These are phyloP conservation scores for Moniliella sp. DNA, from an alignment of 1,284 basidiomycete species.

Conservation along the genomic window DNA sequence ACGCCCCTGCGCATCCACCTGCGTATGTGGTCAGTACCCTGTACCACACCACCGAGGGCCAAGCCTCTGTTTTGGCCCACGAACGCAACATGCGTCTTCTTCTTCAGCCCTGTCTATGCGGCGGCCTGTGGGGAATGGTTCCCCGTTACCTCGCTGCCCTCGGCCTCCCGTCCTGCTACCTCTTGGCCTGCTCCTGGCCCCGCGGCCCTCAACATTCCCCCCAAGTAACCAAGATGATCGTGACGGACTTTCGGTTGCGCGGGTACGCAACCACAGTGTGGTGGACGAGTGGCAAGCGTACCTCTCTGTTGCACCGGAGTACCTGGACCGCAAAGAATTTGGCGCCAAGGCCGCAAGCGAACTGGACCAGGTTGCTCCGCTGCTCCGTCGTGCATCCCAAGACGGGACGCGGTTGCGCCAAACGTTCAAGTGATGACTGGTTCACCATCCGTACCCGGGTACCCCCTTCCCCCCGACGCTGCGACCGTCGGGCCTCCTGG, in stretches of 20 bases:
- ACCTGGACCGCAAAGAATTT: background rate
- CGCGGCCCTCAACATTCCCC: too few species aligned
- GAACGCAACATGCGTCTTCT: constrained; percentile 26
- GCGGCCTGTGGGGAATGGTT: background rate
- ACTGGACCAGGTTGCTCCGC: background rate
- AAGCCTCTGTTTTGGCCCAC: constrained; percentile 11
- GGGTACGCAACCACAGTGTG: constrained; percentile 17
- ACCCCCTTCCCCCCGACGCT: too few species aligned
- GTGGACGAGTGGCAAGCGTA: constrained; percentile 27
- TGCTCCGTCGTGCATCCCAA: too few species aligned
- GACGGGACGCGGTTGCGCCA: background rate
- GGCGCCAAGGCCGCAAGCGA: background rate
- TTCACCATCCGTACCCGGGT: too few species aligned
- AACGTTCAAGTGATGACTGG: background rate
- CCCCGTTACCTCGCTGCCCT: too few species aligned
- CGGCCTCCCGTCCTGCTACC: too few species aligned
- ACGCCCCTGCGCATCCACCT: too few species aligned
- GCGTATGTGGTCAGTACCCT: constrained; percentile 21
- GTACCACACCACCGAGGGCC: constrained; percentile 5
- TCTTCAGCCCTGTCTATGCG: constrained; percentile 6
- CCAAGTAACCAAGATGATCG: too few species aligned
- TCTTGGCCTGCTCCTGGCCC: too few species aligned
- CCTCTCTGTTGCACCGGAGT: constrained; percentile 4
- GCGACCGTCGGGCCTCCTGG: too few species aligned
- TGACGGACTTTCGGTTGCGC: constrained; percentile 17